Base-by-base conservation (phyloP, 768 basidiomycete genomes). In the Rossbeevera mucosa region DNA sequence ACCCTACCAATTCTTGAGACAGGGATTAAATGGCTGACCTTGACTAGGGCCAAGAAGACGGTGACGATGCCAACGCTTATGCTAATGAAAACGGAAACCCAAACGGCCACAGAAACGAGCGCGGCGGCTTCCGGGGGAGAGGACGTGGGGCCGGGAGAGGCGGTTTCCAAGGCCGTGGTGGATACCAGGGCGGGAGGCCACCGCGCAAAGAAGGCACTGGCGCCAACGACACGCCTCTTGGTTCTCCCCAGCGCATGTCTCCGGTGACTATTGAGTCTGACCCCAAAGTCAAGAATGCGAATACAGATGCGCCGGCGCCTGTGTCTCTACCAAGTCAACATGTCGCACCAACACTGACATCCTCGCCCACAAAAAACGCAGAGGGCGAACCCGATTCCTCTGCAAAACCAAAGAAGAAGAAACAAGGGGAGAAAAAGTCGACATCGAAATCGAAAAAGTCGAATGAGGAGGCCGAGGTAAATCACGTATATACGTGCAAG, bases 141-240 rank as follows among this genome's bases (percentile, higher is more conserved):
- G 65, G 65, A 33, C 60, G 71, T 33, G 70, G 75, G 56, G 33
- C 56, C 66, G 55, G 69, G 72, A 42, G 74, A n/a, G 70, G 72
- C 14, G 61, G 64, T 18, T 59, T 58, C 33, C 58, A 52, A 44
- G 59, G 59, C 20, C 56, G 59, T 46, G 64, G 66, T 9, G 62
- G 62, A 20, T 40, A 54, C 26, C 70, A 72, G 61, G 61, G 43
- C 2, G 44, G 71, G 30, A 57, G 67, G 44, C 59, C 16, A 46
- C 57, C 56, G 6, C 53, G 63, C 50, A 48, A 53, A 16, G 26
- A 54, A 50, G 60, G 66, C 2, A 84, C 84, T 42, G 88, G 88
- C 55, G 80, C 86, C 61, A 91, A 91, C 59, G 78, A 68, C 61
- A 86, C 79, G 28, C 88, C 87, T 36, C 71, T 91, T 50, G 88